Evolutionary conservation across 345 rosid species (phyloP).

Genomic region (Eucalyptus tenuipes): DNA sequence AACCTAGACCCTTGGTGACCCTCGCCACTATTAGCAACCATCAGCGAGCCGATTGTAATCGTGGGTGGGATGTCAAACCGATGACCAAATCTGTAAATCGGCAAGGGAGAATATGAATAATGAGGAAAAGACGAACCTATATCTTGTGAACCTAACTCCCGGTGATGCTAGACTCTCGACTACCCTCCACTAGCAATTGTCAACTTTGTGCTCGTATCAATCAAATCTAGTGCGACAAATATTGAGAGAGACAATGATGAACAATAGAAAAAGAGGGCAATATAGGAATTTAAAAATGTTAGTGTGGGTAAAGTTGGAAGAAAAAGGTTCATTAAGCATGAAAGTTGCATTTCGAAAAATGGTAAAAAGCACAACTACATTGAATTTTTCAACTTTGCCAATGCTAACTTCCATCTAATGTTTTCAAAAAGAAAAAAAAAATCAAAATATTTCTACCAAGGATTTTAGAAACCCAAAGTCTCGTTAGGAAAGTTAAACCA

Average conservation of each 20-base stretch:
- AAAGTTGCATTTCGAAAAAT: not conserved
- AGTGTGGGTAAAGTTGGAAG: not conserved
- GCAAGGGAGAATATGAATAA: not conserved
- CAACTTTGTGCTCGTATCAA: not conserved
- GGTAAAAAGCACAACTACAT: not conserved
- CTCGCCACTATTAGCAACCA: not conserved
- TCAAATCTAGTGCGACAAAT: not conserved
- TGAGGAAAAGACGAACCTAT: accelerated
- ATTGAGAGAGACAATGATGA: not conserved
- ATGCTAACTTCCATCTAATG: not conserved
- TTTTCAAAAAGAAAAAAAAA: too few relatives aligned
- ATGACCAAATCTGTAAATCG: accelerated
- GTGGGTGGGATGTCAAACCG: not conserved
- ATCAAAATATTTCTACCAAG: too few relatives aligned
- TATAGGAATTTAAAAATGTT: not conserved
- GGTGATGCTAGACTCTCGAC: not conserved
- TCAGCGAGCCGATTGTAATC: accelerated
- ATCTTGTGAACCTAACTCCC: not conserved
- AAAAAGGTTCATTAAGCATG: not conserved
- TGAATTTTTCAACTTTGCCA: too few relatives aligned
- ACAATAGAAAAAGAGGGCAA: not conserved
- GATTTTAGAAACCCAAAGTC: not conserved
- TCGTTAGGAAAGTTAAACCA: too few relatives aligned
- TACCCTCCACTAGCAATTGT: not conserved
- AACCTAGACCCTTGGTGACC: not conserved